These are phyloP conservation scores for Colletotrichum gloeosporioides DNA, from an alignment of 2,329 filamentous ascomycete species.

Conservation along the genomic window DNA sequence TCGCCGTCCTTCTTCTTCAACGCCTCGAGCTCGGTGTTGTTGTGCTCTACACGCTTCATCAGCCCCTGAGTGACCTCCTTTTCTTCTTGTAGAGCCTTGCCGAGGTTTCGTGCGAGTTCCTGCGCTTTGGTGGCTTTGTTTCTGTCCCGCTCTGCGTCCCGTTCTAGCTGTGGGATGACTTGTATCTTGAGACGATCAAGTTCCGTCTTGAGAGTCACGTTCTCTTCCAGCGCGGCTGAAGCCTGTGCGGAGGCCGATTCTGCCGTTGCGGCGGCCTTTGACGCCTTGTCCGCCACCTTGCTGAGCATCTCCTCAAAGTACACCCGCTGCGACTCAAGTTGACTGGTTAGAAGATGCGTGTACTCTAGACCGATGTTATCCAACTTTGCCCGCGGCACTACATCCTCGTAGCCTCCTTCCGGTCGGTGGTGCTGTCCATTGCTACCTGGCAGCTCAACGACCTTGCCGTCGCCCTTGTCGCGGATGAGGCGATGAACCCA, in stretches of 20 bases:
- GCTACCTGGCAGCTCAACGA: constrained; percentile 82
- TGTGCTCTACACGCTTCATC: constrained; percentile 79
- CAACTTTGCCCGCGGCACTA: constrained; percentile 72
- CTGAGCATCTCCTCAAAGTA: constrained; percentile 95
- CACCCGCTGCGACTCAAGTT: constrained; percentile 88
- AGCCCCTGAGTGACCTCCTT: constrained; percentile 83
- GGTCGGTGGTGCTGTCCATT: constrained; percentile 29
- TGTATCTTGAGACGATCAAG: constrained; percentile 58
- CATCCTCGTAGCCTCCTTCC: constrained; percentile 60
- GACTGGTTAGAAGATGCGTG: constrained; percentile 88
- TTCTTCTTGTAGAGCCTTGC: constrained; percentile 83
- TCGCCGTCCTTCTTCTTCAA: constrained; percentile 63
- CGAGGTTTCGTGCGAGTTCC: constrained; percentile 75
- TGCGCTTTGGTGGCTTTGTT: constrained; percentile 74
- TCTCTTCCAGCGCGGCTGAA: constrained; percentile 51
- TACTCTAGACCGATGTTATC: constrained; percentile 91
- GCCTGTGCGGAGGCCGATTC: constrained; percentile 63
- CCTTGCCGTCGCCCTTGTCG: constrained; percentile 89
- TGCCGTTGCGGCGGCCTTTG: constrained; percentile 71
- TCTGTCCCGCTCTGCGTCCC: constrained; percentile 72
- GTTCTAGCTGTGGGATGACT: constrained; percentile 72
- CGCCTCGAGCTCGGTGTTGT: constrained; percentile 66
- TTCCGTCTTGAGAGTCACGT: constrained; percentile 39
- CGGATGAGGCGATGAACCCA: constrained; percentile 97
- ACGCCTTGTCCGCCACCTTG: constrained; percentile 88